Evolutionary conservation across 768 basidiomycete species (phyloP), one percentile per base, ranked within the genome.

Genomic region (Serendipita vermifera): DNA sequence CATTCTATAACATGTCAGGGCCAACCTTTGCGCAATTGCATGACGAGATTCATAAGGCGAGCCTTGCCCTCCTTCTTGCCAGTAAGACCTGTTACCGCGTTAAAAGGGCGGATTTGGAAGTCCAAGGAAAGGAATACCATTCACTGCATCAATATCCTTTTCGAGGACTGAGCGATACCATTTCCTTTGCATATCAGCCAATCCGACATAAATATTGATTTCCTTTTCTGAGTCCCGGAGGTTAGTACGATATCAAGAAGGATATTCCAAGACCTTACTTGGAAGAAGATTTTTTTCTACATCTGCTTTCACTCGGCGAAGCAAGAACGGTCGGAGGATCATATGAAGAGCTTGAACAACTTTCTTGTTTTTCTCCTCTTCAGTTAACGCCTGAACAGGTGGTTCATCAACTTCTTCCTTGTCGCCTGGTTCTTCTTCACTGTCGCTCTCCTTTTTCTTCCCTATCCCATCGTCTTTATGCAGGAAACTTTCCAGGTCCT

Each of bases 21-120:
- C 33, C 26, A 54, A 62, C 62, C 62, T 63, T 64, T 64, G 7
- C 64, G 64, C 31, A 64, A 62, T 76, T 99, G 96, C 96, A 98
- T 98, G 59, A 98, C 96, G 77, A 99, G 92, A 67, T 98, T 99
- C 83, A 97, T 90, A 53, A 98, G 69, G 32, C 94, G 75, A 3
- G 93, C 97, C 73, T 98, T 99, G 56, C 94, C 94, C 67, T 99
- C 96, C 67, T 98, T 98, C 77, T 96, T 97, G 5, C 93, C 91
- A 1, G 89, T 88, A 31, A 92, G 73, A 36, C 89, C 87, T 88
- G 59, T 2, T 24, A 4, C 14, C 1, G 0, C 53, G 32, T 27
- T n/a, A 58, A 54, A 38, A 20, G 20, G 31, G 9, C 2, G 5
- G 2, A 2, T 3, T 24, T 54, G 17, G 15, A 27, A 13, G 7